Base-by-base conservation (phyloP, 768 basidiomycete species). In the Phaffia tasmanica region DNA sequence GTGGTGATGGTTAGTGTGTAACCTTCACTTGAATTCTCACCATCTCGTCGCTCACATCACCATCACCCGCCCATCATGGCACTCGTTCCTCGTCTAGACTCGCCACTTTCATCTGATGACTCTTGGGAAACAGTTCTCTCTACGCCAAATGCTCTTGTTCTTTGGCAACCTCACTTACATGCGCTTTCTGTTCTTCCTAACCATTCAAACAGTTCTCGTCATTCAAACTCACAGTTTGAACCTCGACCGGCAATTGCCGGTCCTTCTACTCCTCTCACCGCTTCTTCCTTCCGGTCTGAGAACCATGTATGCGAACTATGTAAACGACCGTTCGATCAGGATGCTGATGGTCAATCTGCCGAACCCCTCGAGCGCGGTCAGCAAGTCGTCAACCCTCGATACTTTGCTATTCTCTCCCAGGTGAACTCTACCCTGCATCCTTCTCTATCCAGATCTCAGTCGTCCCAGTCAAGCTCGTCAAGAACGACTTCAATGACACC, bases 101-200 rank as follows among this genome's bases (percentile, higher is more conserved):
- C 35, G 35, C 4, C 35, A 42, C 35, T 5, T 11, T 5, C 35
- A 11, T 42, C 35, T 42, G 35, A 4, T 42, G 35, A 42, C 35
- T 42, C 35, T 42, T 42, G 35, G 35, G 35, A 42, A 42, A 42
- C 35, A 4, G 35, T 42, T 11, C 35, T 42, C 11, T 42, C 35
- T 56, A 81, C 82, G n/a, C 85, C 86, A 0, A 87, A 88, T 75
- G 88, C 90, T 72, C 85, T 91, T 47, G 89, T 92, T 19, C 80
- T 91, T 9, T 92, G 90, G 78, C 88, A 92, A 73, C 85, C 89
- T 0, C 85, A 82, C 1, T 89, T 86, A 0, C 89, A 91, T 73
- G 88, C 89, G 1, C 78, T 92, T 25, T 82, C 88, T 21, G 85
- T 89, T 66, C 79, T 69, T 9, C 61, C 57, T 5, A 55, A 67